These are phyloP conservation scores for Penicillium sp. DNA, from an alignment of 2,329 filamentous ascomycete genomes.

Conservation along the genomic window DNA sequence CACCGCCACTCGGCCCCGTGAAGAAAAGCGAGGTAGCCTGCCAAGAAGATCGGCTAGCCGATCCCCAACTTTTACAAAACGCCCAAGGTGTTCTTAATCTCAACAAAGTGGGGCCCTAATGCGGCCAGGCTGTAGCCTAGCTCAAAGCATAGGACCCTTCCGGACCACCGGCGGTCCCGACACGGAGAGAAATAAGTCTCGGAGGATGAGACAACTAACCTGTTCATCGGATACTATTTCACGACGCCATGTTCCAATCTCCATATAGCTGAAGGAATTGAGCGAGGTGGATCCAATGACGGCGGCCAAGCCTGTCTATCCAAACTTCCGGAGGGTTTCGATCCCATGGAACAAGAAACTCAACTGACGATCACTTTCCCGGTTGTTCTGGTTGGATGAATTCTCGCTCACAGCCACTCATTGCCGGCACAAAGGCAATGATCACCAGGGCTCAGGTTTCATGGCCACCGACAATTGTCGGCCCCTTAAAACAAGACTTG, in stretches of 20 bases:
- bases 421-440: constrained; percentile 5
- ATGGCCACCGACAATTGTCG: neutral
- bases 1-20: neutral
- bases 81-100: neutral
- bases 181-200: neutral
- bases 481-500: neutral
- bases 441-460: constrained; percentile 12
- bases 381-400: constrained; percentile 8
- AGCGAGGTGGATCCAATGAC: constrained; percentile 7
- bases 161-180: neutral
- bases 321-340: constrained; percentile 1
- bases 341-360: neutral
- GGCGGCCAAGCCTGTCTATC: constrained; percentile 6
- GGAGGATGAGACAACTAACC: neutral
- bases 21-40: neutral
- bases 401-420: neutral
- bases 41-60: neutral
- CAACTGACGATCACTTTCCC: neutral
- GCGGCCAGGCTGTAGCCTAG: neutral
- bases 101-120: neutral
- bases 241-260: neutral
- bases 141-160: neutral
- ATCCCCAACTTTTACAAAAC: neutral
- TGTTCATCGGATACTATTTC: neutral
- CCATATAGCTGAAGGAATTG: neutral